These are phyloP conservation scores for Salix caprea DNA, from an alignment of 345 rosid species.

Conservation along the genomic window DNA sequence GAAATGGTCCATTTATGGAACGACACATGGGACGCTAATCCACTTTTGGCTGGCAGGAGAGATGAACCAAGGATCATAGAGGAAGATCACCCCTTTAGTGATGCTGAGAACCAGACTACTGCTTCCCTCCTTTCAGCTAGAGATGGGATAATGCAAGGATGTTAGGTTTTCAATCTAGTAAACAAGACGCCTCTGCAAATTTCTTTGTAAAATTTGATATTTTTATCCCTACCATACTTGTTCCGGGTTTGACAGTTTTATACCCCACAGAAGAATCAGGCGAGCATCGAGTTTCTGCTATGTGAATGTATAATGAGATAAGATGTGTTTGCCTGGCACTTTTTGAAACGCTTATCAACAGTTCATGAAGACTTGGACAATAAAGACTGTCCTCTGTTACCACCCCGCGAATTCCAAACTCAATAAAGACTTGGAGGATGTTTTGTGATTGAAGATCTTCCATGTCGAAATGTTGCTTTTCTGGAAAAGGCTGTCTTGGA, in stretches of 20 bases:
- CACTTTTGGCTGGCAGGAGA: slow-evolving; percentile 31
- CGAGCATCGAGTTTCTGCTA: neutral
- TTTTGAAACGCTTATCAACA: too few species aligned
- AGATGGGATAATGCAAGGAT: slow-evolving; percentile 31
- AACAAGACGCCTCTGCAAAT: neutral
- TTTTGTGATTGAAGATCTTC: slow-evolving; percentile 17
- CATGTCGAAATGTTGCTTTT: slow-evolving; percentile 48
- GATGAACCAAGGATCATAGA: slow-evolving; percentile 19
- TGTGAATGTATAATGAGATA: neutral
- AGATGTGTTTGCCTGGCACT: neutral
- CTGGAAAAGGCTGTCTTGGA: slow-evolving; percentile 46
- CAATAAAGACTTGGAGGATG: too few species aligned
- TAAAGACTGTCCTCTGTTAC: too few species aligned
- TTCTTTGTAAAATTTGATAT: neutral
- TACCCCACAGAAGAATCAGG: neutral
- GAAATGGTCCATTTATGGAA: slow-evolving; percentile 36
- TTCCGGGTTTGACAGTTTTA: neutral
- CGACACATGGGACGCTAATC: slow-evolving; percentile 29
- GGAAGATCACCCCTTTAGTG: slow-evolving; percentile 49
- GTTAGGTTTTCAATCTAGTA: slow-evolving; percentile 4
- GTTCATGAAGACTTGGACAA: too few species aligned
- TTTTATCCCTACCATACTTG: neutral
- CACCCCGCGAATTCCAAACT: slow-evolving; percentile 20
- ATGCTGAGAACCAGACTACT: slow-evolving; percentile 21
- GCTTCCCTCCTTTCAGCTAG: slow-evolving; percentile 37